A percentile compares a stretch with the other conserved stretches of the same genome.
Conservation (phyloP, 768 basidiomycete species). For the Candolleomyces efflorescens region DNA sequence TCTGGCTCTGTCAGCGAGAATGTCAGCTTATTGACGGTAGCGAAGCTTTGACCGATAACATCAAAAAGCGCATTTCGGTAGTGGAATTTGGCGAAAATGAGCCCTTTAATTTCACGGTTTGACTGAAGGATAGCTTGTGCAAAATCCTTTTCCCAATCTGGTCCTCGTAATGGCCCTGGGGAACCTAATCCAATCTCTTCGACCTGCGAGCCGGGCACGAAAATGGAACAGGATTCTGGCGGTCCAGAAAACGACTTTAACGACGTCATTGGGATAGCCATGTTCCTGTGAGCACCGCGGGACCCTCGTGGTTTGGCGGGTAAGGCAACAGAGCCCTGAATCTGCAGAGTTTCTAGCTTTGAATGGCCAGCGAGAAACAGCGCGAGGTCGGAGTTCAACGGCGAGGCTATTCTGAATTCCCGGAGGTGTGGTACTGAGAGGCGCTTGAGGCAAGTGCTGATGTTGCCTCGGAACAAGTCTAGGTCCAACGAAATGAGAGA, state of each 20-base stretch:
- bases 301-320: background rate
- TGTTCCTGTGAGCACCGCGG: background rate
- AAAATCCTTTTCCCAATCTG: background rate
- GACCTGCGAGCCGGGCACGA: background rate
- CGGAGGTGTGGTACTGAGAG: background rate
- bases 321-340: background rate
- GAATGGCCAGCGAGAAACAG: background rate
- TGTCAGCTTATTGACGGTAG: background rate
- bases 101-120: background rate
- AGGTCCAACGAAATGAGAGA: background rate
- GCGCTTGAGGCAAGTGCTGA: background rate
- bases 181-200: background rate
- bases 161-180: background rate
- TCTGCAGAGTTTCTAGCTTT: background rate
- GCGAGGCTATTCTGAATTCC: background rate
- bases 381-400: background rate
- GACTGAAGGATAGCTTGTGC: background rate
- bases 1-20: background rate
- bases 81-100: background rate
- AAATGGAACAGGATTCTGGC: background rate
- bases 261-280: background rate
- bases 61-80: background rate
- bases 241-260: background rate
- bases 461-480: background rate
- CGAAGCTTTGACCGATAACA: background rate